These are phyloP conservation scores for Candida xyloterini DNA, from an alignment of 805 yeast species.

Conservation along the genomic window DNA sequence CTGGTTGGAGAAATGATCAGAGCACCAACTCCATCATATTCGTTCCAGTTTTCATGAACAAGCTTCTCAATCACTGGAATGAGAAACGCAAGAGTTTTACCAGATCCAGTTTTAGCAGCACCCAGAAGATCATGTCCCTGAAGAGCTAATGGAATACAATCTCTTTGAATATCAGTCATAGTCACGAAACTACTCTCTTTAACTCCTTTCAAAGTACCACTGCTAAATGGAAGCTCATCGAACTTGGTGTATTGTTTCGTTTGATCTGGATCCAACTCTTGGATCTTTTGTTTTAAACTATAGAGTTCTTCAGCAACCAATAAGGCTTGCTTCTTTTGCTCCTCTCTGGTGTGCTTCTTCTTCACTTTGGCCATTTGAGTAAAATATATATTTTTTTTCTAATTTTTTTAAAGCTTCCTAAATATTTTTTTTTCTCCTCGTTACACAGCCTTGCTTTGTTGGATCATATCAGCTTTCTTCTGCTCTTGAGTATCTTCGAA, in stretches of 20 bases:
- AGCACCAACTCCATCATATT: constrained; percentile 85
- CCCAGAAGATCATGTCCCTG: constrained; percentile 80
- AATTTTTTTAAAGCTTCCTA: constrained; percentile 1
- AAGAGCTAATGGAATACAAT: constrained; percentile 70
- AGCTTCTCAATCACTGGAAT: constrained; percentile 76
- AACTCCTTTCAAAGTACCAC: constrained; percentile 65
- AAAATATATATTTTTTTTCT: not conserved
- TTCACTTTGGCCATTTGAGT: constrained; percentile 28
- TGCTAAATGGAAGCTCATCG: constrained; percentile 73
- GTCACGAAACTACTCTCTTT: constrained; percentile 73
- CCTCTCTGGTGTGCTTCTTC: constrained; percentile 29
- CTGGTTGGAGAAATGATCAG: constrained; percentile 88
- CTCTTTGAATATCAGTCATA: constrained; percentile 83
- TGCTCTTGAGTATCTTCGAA: constrained; percentile 27
- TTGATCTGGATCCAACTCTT: constrained; percentile 49
- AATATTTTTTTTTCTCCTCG: constrained; percentile 1
- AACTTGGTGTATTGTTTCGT: constrained; percentile 46
- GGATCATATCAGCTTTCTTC: constrained; percentile 27
- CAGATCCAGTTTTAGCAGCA: constrained; percentile 89
- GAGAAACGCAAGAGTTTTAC: constrained; percentile 84
- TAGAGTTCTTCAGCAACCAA: constrained; percentile 36
- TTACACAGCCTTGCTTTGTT: constrained; percentile 15
- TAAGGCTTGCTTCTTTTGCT: constrained; percentile 26
- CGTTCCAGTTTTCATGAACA: constrained; percentile 70
- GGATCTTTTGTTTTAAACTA: constrained; percentile 49